Evolutionary conservation across 345 rosid genomes (phyloP), one percentile per base, ranked within the genome.

Genomic region (Theobroma cacao): DNA sequence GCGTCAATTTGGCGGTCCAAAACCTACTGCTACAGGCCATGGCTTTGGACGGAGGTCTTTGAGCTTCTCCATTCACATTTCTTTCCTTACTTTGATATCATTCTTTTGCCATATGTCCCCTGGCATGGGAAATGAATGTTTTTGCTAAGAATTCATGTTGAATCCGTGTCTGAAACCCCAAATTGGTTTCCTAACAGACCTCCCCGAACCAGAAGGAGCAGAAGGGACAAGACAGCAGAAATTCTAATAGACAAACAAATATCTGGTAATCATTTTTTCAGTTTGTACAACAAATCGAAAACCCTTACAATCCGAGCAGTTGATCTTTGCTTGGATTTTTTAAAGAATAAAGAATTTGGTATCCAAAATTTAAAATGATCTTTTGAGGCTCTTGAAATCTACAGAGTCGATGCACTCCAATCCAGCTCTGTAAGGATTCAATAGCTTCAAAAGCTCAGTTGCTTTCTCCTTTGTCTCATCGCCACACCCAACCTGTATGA

Each of bases 321-420:
- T 52, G 0, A 52, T 20, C 26, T 40, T 22, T 8, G 8, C 70
- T 66, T 22, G 3, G 33, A 41, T 43, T 66, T 41, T 22, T 41
- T n/a, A 76, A 64, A 76, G 61, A 62, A 76, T 34, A 34, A 64
- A 76, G 71, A 63, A 28, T 63, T 33, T 76, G 17, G 20, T 4
- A 20, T 34, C 0, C 3, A 67, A 33, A 1, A 3, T n/a, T 10
- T 87, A 91, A 75, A 91, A 89, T 0, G 94, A 87, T 70, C 92
- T 80, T 60, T 86, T 85, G 40, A 91, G 82, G 79, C 84, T 85
- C 88, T 86, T 89, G 82, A 91, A 91, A 78, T 91, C 94, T 8
- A 74, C 50, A 9, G 92, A 82, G 10, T 91, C 94, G 17, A 83
- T 85, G 79, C 92, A 91, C 56, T 91, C 94, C 71, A 88, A 58